phyloP scores from a whole-genome alignment of 306 rosid species.

The Fragaria vesca region DNA sequence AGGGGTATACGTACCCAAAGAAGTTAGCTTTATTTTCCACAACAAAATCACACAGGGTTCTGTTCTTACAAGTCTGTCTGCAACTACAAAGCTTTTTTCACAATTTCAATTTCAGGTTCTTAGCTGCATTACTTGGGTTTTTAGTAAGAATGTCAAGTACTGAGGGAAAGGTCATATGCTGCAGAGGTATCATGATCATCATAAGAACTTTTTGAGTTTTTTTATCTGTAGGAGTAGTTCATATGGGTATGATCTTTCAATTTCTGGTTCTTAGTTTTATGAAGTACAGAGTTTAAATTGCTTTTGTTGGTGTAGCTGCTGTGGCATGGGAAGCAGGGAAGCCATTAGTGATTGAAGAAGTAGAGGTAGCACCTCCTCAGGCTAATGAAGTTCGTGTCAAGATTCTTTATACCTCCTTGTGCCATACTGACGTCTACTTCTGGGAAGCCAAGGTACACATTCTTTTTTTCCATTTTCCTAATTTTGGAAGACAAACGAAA shows the following conservation, averaged over 20 bases:
- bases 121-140: not conserved
- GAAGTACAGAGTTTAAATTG: not conserved
- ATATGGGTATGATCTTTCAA: not conserved
- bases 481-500: not conserved
- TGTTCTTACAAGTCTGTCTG: not conserved
- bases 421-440: constrained; percentile 37
- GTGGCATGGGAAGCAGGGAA: constrained; percentile 43
- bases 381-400: constrained; percentile 34
- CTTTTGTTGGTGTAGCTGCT: constrained; percentile 21
- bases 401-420: constrained; percentile 32
- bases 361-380: constrained; percentile 41
- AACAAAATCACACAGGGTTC: not conserved
- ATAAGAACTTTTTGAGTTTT: not conserved
- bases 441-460: constrained; percentile 40
- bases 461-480: not conserved
- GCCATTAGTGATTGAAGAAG: constrained; percentile 38
- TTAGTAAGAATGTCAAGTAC: constrained; percentile 23
- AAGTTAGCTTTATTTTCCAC: not conserved
- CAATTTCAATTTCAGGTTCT: not conserved
- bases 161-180: constrained; percentile 35
- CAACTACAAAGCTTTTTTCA: not conserved
- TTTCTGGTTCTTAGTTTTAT: not conserved
- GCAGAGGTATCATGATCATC: constrained; percentile 23
- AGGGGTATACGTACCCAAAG: constrained; percentile 8
- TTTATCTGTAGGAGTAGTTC: too few species aligned